Conservation (phyloP, 352 stramenopile species). For the Phytophthora podocarpi region DNA sequence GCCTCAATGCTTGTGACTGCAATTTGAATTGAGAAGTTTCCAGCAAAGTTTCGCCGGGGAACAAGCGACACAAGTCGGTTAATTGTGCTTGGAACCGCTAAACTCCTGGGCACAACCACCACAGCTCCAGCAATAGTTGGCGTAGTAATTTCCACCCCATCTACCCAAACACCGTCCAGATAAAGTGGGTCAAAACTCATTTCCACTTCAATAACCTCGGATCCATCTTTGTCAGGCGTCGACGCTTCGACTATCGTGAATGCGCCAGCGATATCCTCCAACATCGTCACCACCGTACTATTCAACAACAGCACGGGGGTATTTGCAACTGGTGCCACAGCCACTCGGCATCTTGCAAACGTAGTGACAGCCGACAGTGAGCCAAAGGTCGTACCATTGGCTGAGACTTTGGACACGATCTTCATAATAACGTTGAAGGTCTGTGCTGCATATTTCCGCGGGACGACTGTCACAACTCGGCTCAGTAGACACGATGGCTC, state of each 20-base stretch:
- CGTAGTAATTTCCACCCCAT: constrained; percentile 25
- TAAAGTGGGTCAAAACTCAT: constrained; percentile 39
- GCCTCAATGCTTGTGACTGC: constrained; percentile 36
- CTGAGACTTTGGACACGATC: constrained; percentile 26
- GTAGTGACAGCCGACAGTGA: constrained; percentile 34
- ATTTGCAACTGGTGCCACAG: constrained; percentile 48
- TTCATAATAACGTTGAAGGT: constrained; percentile 45
- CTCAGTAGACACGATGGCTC: constrained; percentile 25
- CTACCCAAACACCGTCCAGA: constrained; percentile 36
- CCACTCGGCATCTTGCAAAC: constrained; percentile 36
- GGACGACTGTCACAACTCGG: constrained; percentile 33
- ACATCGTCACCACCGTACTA: constrained; percentile 23
- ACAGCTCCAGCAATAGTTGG: constrained; percentile 13
- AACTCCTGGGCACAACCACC: constrained; percentile 25
- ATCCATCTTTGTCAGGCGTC: constrained; percentile 53
- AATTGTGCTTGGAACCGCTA: constrained; percentile 1
- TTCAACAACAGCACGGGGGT: constrained; percentile 38
- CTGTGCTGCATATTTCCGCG: constrained; percentile 43
- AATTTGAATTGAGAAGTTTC: constrained; percentile 39
- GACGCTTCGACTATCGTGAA: constrained; percentile 45
- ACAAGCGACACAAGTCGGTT: constrained; percentile 37
- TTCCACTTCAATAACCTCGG: constrained; percentile 51
- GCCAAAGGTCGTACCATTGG: constrained; percentile 13
- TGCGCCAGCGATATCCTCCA: constrained; percentile 38
- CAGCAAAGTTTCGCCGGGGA: constrained; percentile 44